Conservation (phyloP, 371 early-diverging fungal species). For the Vairimorpha necatrix region DNA sequence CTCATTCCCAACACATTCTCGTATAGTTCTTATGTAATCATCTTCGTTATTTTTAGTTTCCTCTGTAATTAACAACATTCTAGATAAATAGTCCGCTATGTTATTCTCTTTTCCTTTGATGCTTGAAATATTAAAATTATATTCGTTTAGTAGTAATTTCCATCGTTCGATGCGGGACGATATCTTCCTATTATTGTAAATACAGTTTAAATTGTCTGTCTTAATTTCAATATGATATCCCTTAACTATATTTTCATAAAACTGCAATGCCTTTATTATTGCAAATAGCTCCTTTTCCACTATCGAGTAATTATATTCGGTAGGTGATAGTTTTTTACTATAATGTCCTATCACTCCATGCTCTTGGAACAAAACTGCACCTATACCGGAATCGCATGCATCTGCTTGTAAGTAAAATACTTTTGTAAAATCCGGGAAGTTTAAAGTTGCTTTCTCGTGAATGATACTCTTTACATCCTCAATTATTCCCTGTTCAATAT, state of each 20-base stretch:
- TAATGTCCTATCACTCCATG: slow-evolving; percentile 10
- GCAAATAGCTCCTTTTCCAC: slow-evolving; percentile 49
- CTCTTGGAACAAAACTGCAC: slow-evolving; percentile 41
- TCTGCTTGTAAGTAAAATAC: slow-evolving; percentile 40
- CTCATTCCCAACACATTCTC: too few relatives aligned
- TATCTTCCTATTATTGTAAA: background rate
- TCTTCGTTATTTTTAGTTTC: slow-evolving; percentile 4
- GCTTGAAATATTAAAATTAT: slow-evolving; percentile 11
- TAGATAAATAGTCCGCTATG: slow-evolving; percentile 42
- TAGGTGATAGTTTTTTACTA: slow-evolving; percentile 20
- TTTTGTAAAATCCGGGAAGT: slow-evolving; percentile 38
- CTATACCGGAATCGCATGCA: slow-evolving; percentile 43
- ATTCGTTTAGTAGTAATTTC: slow-evolving; percentile 16
- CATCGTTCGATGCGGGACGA: slow-evolving; percentile 29
- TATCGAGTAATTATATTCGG: slow-evolving; percentile 42
- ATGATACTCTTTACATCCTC: background rate
- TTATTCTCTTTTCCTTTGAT: slow-evolving; percentile 23
- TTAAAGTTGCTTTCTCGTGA: too few relatives aligned
- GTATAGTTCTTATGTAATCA: background rate
- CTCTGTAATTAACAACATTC: background rate
- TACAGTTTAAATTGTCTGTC: slow-evolving; percentile 51
- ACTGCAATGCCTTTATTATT: slow-evolving; percentile 9
- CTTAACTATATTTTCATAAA: slow-evolving; percentile 25
- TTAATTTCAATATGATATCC: slow-evolving; percentile 34
- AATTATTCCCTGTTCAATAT: background rate